Evolutionary conservation across 371 early-diverging fungal genomes (phyloP).

Genomic region (Actinomortierella wolfii): DNA sequence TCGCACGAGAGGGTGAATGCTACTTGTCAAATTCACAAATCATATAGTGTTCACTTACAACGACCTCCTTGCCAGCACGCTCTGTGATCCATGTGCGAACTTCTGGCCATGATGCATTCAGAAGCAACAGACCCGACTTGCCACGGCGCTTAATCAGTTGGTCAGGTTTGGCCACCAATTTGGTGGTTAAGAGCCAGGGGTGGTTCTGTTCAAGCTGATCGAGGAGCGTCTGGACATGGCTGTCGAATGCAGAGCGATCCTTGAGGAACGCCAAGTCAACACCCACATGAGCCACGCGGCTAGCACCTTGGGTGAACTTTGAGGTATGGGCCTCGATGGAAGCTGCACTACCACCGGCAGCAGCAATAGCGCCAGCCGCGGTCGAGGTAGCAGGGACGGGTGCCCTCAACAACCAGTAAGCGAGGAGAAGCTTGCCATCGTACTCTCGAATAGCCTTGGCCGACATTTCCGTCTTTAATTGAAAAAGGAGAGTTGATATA

Average conservation of each 20-base stretch:
- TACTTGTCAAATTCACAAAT: no score
- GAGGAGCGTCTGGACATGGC: constrained; percentile 68
- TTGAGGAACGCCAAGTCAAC: constrained; percentile 68
- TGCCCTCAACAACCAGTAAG: constrained; percentile 83
- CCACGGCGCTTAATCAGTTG: constrained; percentile 97
- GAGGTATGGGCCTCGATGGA: constrained; percentile 16
- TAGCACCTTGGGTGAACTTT: constrained; percentile 70
- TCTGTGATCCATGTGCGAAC: constrained; percentile 89
- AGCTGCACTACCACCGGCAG: no score
- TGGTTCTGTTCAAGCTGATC: constrained; percentile 73
- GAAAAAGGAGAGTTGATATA: not conserved
- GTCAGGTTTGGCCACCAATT: constrained; percentile 96
- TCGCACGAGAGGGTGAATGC: no score
- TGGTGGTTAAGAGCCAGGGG: constrained; percentile 85
- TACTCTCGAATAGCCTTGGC: constrained; percentile 97
- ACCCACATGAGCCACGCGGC: constrained; percentile 80
- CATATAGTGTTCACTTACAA: constrained; percentile 56
- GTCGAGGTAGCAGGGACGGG: constrained; percentile 58
- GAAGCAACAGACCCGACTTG: constrained; percentile 90
- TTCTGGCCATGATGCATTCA: constrained; percentile 87
- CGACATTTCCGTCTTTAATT: constrained; percentile 68
- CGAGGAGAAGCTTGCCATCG: constrained; percentile 94
- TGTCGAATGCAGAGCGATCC: constrained; percentile 50
- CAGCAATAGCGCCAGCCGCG: constrained; percentile 35
- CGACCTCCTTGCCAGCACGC: constrained; percentile 84